phyloP scores from a whole-genome alignment of 2,329 filamentous ascomycete genomes.

The Cladosporium sp. region DNA sequence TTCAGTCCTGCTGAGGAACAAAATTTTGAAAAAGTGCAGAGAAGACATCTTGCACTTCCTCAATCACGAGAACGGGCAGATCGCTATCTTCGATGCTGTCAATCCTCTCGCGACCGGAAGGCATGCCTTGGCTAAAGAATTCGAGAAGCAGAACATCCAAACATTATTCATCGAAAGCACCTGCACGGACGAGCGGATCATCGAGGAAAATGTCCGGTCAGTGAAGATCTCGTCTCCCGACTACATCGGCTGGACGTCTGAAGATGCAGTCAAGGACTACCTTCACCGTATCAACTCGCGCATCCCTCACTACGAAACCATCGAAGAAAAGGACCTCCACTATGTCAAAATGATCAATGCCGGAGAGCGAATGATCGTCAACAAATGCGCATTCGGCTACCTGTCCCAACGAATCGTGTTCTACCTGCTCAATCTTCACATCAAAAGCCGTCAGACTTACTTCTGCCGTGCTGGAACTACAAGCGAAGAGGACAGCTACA shows the following conservation, averaged over 20 bases:
- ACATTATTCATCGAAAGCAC: conserved; percentile 96
- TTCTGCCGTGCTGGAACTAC: conserved; percentile 86
- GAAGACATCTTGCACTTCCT: conserved; percentile 96
- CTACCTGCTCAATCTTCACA: conserved; percentile 94
- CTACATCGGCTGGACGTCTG: conserved; percentile 87
- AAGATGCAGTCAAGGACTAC: conserved; percentile 90
- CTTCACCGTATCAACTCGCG: conserved; percentile 83
- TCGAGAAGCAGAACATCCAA: conserved; percentile 94
- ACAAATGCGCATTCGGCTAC: conserved; percentile 96
- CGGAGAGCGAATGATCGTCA: conserved; percentile 86
- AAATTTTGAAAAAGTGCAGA: conserved; percentile 94
- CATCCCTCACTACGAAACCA: conserved; percentile 94
- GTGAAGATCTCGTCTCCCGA: conserved; percentile 98
- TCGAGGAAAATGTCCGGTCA: conserved; percentile 92
- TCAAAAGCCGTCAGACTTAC: conserved; percentile 90
- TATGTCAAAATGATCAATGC: conserved; percentile 99
- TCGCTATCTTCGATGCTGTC: conserved; percentile 97
- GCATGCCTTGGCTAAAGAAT: conserved; percentile 84
- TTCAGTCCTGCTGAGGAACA: conserved; percentile 90
- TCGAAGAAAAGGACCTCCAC: conserved; percentile 89
- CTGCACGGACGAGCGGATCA: conserved; percentile 87
- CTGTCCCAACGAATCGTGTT: conserved; percentile 96
- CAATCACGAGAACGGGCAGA: conserved; percentile 95
- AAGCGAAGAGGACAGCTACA: conserved; percentile 85
- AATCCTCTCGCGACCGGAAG: conserved; percentile 83